Evolutionary conservation across 1,284 basidiomycete genomes (phyloP), one percentile per base, ranked within the genome.

Genomic region (Flammula alnicola): DNA sequence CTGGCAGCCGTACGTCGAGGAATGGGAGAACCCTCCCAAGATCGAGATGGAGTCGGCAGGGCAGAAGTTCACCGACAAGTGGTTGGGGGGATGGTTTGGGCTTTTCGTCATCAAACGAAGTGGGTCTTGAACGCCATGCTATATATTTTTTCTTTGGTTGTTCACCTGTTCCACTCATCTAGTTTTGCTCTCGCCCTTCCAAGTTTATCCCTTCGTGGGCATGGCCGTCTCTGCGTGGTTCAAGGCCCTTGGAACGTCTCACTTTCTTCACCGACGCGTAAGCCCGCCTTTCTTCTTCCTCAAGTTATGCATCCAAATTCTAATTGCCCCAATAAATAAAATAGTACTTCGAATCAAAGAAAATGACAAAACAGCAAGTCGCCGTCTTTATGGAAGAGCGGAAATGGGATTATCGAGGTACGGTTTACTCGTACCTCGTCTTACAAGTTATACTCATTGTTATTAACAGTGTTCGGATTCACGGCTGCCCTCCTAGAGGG

Each of bases 1-100:
- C 72, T 95, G 91, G 91, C 76, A 79, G 54, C 83, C 88, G 0
- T 95, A 95, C 58, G 83, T 93, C 2, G 92, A 95, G 62, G 93
- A 95, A 70, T 93, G 88, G 89, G 79, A 86, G 14, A 61, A 73
- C 4, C 91, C 91, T 0, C 91, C 92, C 0, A 49, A 39, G 1
- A 56, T 75, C 1, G 57, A 61, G 3, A 66, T 72, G 20, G 61
- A 69, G 38, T 59, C 72, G 16, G 57, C 38, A 38, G 62, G 54
- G 49, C 58, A 63, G 48, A 57, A 47, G 39, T 56, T 64, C 14
- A 58, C 79, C 62, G 65, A 77, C 46, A 70, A 73, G 39, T 73
- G 73, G 67, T 58, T 82, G 17, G 69, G 72, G 16, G 74, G 70
- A 11, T 77, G 75, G 68, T 65, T 86, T 14, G 74, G 77, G 1